Base-by-base conservation (phyloP, 2,329 filamentous ascomycete species). In the Shiraia bambusicola region DNA sequence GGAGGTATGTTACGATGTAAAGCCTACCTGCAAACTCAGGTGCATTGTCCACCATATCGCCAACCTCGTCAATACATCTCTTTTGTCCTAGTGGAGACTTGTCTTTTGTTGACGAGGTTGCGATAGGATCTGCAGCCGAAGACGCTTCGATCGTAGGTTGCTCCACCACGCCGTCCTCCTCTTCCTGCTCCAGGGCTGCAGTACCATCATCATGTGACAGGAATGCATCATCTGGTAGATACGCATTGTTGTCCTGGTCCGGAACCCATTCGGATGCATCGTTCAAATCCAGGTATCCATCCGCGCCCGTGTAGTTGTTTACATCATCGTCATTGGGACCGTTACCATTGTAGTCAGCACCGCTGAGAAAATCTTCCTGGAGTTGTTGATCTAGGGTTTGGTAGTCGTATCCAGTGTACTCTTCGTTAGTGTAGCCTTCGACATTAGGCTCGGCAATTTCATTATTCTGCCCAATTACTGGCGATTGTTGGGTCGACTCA, bases 31-130 rank as follows among this genome's bases (percentile, higher is more conserved):
- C 51, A 33, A 50, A 49, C 28, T 57, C 51, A 54, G 51, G 46
- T 47, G 54, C 55, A 48, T 56, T 50, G 37, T 57, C 57, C 26
- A 37, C 36, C 51, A 52, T 60, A 42, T 60, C 47, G 47, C 54
- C 55, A 46, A 62, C 59, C 50, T 66, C 61, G 45, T 63, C 60
- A 40, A 65, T 57, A 12, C 59, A 56, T 42, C 64, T 55, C 47
- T 67, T 67, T 33, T 52, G 58, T 50, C 59, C 55, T 49, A 63
- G 61, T n/a, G 56, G 50, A 31, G 62, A 65, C 36, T 49, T 37
- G 16, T 54, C 42, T 25, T 55, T 53, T 33, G 47, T 52, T 33
- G 54, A 61, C 45, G 56, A 60, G 55, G 47, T 47, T 26, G 47
- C 52, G 41, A 53, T 45, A 45, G 54, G 50, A 39, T 54, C 46